Evolutionary conservation across 176 grass and related monocot species (phyloP).

Genomic region (Panicum miliaceum): DNA sequence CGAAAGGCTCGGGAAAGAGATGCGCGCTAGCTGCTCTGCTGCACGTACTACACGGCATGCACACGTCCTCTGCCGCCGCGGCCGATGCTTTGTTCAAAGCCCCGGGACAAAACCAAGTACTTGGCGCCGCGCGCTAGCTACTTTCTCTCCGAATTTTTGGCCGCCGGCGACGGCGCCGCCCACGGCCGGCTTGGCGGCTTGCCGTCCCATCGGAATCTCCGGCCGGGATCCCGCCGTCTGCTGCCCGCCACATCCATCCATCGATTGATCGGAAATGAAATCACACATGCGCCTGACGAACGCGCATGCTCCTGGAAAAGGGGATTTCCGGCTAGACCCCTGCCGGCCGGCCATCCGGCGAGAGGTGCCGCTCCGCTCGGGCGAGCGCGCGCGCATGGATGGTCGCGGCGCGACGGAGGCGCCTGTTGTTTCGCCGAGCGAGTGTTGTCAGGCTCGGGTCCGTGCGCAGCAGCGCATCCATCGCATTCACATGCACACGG

Average conservation of each 20-base stretch:
- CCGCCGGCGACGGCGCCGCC: background rate
- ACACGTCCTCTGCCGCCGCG: background rate
- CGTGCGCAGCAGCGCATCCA: no score
- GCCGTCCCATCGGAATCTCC: constrained; percentile 27
- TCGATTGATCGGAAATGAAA: background rate
- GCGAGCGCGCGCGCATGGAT: no score
- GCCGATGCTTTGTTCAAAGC: constrained; percentile 46
- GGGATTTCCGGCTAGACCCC: background rate
- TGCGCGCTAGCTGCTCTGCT: background rate
- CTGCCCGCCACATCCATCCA: background rate
- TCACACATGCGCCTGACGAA: background rate
- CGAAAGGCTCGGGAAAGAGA: constrained; percentile 39
- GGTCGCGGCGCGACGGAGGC: no score
- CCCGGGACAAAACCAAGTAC: constrained; percentile 38
- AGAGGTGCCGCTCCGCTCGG: no score
- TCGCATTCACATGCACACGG: background rate
- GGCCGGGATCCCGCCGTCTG: background rate
- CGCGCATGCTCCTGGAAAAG: background rate
- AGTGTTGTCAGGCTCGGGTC: no score
- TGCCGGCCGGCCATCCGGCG: no score
- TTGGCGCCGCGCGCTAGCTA: background rate
- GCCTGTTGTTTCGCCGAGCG: no score
- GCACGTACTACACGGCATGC: background rate
- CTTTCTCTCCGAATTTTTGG: constrained; percentile 31
- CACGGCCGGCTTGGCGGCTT: constrained; percentile 12